A percentile compares a stretch with the other conserved stretches of the same genome.
These are phyloP conservation scores for Stemphylium vesicarium DNA, from an alignment of 2,329 filamentous ascomycete genomes.

Conservation along the genomic window DNA sequence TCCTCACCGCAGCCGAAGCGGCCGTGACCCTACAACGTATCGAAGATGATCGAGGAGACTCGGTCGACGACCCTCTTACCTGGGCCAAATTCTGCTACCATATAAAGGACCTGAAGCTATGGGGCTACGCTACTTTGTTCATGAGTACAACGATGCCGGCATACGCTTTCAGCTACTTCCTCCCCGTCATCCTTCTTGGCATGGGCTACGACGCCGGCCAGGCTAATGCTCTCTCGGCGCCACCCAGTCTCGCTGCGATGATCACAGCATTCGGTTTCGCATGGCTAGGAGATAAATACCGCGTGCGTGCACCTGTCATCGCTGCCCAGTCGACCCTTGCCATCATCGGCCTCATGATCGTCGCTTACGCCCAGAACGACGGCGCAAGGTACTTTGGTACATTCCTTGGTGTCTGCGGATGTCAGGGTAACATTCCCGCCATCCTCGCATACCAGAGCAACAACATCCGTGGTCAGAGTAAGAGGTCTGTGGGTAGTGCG, in stretches of 20 bases:
- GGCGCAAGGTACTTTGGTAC: constrained; percentile 35
- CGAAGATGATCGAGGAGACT: constrained; percentile 35
- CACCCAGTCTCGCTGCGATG: constrained; percentile 32
- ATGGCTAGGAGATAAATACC: constrained; percentile 35
- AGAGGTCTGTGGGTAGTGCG: constrained; percentile 28
- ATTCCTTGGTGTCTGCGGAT: constrained; percentile 32
- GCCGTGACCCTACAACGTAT: constrained; percentile 28
- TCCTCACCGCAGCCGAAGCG: constrained; percentile 27
- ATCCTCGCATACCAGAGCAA: constrained; percentile 38
- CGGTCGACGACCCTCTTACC: constrained; percentile 28
- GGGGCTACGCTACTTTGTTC: constrained; percentile 32
- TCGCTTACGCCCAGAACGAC: constrained; percentile 30
- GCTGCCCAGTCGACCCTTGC: constrained; percentile 26
- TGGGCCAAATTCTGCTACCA: constrained; percentile 27
- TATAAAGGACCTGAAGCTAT: constrained; percentile 29
- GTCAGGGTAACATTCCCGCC: constrained; percentile 27
- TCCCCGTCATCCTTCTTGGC: constrained; percentile 36
- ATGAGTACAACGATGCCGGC: constrained; percentile 32
- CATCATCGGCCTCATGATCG: constrained; percentile 33
- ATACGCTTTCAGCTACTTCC: constrained; percentile 37
- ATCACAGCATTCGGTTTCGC: constrained; percentile 32
- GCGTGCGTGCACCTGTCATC: constrained; percentile 32
- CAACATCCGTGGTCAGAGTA: constrained; percentile 32
- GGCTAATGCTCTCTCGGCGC: constrained; percentile 30
- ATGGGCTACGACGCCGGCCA: constrained; percentile 28